These are phyloP conservation scores for Curvularia eragrostidis DNA, from an alignment of 2,329 filamentous ascomycete genomes.

Conservation along the genomic window DNA sequence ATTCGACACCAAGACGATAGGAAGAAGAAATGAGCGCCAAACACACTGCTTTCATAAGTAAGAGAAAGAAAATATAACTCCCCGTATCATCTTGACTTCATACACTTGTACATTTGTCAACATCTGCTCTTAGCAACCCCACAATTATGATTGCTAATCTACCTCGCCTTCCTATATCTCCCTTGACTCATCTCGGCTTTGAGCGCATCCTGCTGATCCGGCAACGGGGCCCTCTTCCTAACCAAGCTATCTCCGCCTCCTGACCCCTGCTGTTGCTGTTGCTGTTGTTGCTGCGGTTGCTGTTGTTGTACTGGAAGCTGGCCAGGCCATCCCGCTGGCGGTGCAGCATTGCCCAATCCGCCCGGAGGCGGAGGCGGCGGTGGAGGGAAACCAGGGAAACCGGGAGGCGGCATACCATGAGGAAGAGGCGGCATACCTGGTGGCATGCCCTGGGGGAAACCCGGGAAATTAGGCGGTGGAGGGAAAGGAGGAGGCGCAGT, in stretches of 20 bases:
- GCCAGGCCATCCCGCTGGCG: constrained; percentile 23
- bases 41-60: not conserved
- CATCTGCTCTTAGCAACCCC: not conserved
- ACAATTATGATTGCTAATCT: not conserved
- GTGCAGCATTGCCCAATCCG: constrained; percentile 15
- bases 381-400: constrained; percentile 20
- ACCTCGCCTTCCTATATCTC: constrained; percentile 52
- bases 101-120: not conserved
- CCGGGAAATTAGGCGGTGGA: constrained; percentile 35
- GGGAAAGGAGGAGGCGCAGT: constrained; percentile 36
- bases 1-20: not conserved
- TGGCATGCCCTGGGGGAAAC: constrained; percentile 32
- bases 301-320: constrained; percentile 1
- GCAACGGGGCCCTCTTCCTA: constrained; percentile 68
- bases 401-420: constrained; percentile 37
- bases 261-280: constrained; percentile 16
- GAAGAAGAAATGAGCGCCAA: not conserved
- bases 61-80: not conserved
- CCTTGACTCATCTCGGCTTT: constrained; percentile 74
- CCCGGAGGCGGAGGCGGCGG: constrained; percentile 19
- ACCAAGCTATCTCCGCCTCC: constrained; percentile 31
- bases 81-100: not conserved
- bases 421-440: constrained; percentile 30
- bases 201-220: constrained; percentile 83
- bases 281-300: not conserved